Base-by-base conservation (phyloP, 2,329 filamentous ascomycete species). In the Aphanoascus verrucosus region DNA sequence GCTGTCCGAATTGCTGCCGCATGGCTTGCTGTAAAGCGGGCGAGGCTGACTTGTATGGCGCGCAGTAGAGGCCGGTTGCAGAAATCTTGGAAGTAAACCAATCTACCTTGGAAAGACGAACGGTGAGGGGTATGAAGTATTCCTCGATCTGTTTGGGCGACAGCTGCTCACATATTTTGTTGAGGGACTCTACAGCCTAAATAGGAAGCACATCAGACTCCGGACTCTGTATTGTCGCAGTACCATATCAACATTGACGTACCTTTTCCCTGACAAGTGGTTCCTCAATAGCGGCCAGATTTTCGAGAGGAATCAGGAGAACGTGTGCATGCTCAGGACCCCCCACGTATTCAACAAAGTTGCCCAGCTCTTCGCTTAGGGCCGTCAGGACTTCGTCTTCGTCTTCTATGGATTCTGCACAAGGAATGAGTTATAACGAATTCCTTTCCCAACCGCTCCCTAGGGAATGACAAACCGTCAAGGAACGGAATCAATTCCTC, bases 61-160 rank as follows among this genome's bases (percentile, higher is more conserved):
- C 82, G 68, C 87, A 93, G 76, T 91, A 98, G 58, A 98, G 85
- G 58, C 93, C 93, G 60, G 91, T 95, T 58, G 91, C 93, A 32
- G 93, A 98, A 60, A 98, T 93, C 76, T 97, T 98, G 60, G 93
- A 97, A 55, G 93, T 98, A 73, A 98, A 98, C 93, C 93, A 98
- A 74, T 98, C 93, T 73, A 93, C 93, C 80, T 97, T 98, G 60
- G 93, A 94, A 57, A 98, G 86, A 67, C 93, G 88, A 66, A 94
- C 82, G 56, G 90, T 90, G 66, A 98, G 84, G 58, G 93, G 93
- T 63, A 98, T 91, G 75, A 97, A 97, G 73, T 90, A 87, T 65
- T 96, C 88, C 77, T 98, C 93, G 67, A 97, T 85, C 76, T 98
- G 93, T 71, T 88, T 81, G 63, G 88, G 77, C 49, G 89, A 94